Evolutionary conservation across 2,329 filamentous ascomycete species (phyloP), one percentile per base, ranked within the genome.

Genomic region (Aspergillus terreus): DNA sequence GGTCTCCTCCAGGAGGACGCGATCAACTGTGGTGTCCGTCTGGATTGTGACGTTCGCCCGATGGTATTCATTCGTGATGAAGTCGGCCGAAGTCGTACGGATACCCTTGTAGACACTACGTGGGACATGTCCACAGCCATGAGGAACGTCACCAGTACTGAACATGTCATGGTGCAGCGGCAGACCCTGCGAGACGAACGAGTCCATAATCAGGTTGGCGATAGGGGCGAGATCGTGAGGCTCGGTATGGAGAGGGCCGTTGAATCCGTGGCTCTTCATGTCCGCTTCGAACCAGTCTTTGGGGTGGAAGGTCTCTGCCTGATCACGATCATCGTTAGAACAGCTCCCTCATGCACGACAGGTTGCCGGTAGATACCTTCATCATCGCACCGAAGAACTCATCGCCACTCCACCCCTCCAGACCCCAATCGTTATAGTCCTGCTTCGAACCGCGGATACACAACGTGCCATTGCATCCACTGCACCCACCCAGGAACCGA

Each of bases 161-260:
- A 84, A 84, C 79, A 85, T 83, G 55, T 85, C 82, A 15, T 74
- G 72, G 38, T 81, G 74, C n/a, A 82, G 69, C 0, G 78, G 75
- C 0, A 85, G 63, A 50, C 81, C 82, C 53, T 78, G 68, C 2
- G 77, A 79, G 7, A 79, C 66, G 66, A 83, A 77, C 0, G 81
- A 83, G 44, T 83, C 74, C 25, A 78, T 68, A 9, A 84, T 63
- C 27, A 78, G 71, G 42, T 82, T 67, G 2, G 81, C 82, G 32
- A 85, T 84, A 1, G 81, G 81, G 2, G 80, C 80, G 1, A 82
- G 67, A 53, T 83, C 80, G 53, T 84, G 80, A 0, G 81, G 82
- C 55, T 81, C 80, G 6, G 73, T 79, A 47, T 82, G 75, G 1
- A 85, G 68, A 17, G 76, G 78, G 0, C 82, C 82, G 9, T 71